Evolutionary conservation across 306 rosid genomes (phyloP).

Genomic region (Sphenostylis stenocarpa): DNA sequence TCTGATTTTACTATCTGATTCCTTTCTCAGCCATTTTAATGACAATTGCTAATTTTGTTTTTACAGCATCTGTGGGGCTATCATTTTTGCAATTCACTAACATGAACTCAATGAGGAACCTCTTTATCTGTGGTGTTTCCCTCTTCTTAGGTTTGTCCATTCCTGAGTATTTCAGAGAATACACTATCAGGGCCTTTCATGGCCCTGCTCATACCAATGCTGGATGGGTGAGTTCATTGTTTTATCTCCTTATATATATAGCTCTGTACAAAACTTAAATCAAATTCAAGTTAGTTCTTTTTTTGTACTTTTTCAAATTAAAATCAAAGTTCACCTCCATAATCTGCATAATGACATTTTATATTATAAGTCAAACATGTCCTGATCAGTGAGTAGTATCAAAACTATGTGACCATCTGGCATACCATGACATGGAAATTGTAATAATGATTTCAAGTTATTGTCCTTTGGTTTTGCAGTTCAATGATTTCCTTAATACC

Average conservation of each 20-base stretch:
- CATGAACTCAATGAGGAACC: conserved; percentile 98
- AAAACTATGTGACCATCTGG: no score
- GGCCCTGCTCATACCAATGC: conserved; percentile 92
- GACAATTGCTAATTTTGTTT: conserved; percentile 10
- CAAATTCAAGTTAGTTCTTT: neutral
- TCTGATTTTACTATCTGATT: neutral
- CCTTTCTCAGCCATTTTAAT: conserved; percentile 7
- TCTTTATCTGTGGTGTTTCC: conserved; percentile 78
- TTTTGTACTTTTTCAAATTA: neutral
- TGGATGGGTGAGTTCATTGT: conserved; percentile 81
- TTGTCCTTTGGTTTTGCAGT: conserved; percentile 48
- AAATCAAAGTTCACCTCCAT: neutral
- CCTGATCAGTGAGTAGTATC: no score
- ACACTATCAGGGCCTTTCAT: conserved; percentile 67
- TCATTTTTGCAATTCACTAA: conserved; percentile 97
- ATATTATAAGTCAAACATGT: neutral
- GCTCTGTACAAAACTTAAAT: neutral
- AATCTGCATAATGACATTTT: neutral
- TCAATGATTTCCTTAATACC: conserved; percentile 85
- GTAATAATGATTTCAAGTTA: neutral
- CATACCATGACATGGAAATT: no score
- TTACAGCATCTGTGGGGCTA: conserved; percentile 89
- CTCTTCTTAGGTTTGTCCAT: conserved; percentile 88
- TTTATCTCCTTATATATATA: neutral
- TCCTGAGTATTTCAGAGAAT: conserved; percentile 84